phyloP scores from a whole-genome alignment of 2,329 filamentous ascomycete species.

The Fusarium dlaminii region DNA sequence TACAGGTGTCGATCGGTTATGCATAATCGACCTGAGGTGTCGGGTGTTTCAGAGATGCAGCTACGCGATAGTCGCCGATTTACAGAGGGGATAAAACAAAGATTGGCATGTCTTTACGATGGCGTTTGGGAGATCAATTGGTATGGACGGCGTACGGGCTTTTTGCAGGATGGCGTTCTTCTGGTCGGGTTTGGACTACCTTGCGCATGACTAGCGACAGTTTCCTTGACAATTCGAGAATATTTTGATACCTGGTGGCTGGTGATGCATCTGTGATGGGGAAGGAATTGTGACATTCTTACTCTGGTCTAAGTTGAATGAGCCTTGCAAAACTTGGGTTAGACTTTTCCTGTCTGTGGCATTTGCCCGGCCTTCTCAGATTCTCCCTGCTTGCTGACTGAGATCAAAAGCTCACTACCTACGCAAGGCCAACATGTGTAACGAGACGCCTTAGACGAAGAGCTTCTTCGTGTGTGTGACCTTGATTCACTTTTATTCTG shows the following conservation, averaged over 20 bases:
- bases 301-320: background rate
- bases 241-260: background rate
- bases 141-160: slow-evolving; percentile 12
- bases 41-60: slow-evolving; percentile 10
- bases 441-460: accelerated
- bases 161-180: slow-evolving; percentile 11
- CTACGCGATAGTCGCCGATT: background rate
- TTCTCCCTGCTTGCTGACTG: background rate
- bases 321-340: background rate
- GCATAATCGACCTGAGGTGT: background rate
- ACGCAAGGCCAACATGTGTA: background rate
- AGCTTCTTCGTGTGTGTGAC: background rate
- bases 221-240: slow-evolving; percentile 1
- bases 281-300: no score
- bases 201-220: slow-evolving; percentile 17
- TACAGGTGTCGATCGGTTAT: slow-evolving; percentile 27
- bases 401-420: background rate
- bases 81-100: background rate
- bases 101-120: slow-evolving; percentile 11
- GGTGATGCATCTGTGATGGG: background rate
- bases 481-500: accelerated
- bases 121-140: slow-evolving; percentile 5
- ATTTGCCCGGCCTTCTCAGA: accelerated
- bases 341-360: background rate
- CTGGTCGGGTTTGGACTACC: background rate